phyloP scores from a whole-genome alignment of 805 yeast genomes.

The Candida stauntonica region DNA sequence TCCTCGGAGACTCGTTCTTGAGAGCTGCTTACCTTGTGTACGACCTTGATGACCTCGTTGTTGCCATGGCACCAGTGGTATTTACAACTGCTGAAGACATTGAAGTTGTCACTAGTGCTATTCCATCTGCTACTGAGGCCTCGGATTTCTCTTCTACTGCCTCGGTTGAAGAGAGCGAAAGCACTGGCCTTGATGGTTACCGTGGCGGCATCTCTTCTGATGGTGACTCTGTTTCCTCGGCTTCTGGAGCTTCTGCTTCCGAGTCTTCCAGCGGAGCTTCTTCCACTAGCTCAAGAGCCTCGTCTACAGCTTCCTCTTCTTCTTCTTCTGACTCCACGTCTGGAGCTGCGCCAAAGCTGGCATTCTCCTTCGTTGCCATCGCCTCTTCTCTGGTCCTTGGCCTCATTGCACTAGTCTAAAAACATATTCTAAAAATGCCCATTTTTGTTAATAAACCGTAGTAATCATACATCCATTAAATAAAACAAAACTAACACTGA shows the following conservation, averaged over 20 bases:
- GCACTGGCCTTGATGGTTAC: slow-evolving; percentile 9
- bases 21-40: slow-evolving; percentile 50
- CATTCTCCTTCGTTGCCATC: slow-evolving; percentile 1
- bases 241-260: not conserved
- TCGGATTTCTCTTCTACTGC: slow-evolving; percentile 40
- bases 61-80: slow-evolving; percentile 45
- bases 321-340: slow-evolving; percentile 1
- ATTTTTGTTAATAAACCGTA: too few species aligned
- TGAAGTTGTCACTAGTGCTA: slow-evolving; percentile 38
- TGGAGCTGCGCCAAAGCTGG: slow-evolving; percentile 1
- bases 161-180: slow-evolving; percentile 12
- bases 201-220: slow-evolving; percentile 2
- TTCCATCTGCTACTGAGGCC: slow-evolving; percentile 52
- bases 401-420: not conserved
- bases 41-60: slow-evolving; percentile 42
- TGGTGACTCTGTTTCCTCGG: slow-evolving; percentile 1
- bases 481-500: slow-evolving; percentile 25
- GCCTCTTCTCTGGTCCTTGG: slow-evolving; percentile 4
- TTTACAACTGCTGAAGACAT: slow-evolving; percentile 35
- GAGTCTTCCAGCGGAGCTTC: not conserved
- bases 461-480: not conserved
- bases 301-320: slow-evolving; percentile 6
- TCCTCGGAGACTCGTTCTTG: slow-evolving; percentile 52
- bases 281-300: not conserved
- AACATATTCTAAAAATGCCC: not conserved